Evolutionary conservation across 2,329 filamentous ascomycete species (phyloP).

Genomic region (Colletotrichum lindemuthianum): DNA sequence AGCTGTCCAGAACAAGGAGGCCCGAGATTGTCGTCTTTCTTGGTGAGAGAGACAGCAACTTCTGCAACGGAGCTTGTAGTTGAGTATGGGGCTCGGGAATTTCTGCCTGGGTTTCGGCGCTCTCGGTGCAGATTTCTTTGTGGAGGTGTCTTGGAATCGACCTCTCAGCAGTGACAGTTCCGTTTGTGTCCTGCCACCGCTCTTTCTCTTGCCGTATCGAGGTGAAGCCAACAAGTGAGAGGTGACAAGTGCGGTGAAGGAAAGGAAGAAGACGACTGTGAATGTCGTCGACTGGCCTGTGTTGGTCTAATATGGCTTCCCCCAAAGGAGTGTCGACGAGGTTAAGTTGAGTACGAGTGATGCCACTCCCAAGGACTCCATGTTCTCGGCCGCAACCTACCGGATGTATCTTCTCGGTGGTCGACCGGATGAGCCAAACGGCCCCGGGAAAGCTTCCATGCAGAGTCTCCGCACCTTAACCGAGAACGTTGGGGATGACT

Average conservation of each 20-base stretch:
- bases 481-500: constrained; percentile 7
- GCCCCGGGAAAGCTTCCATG: constrained; percentile 36
- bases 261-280: constrained; percentile 18
- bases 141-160: constrained; percentile 61
- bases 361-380: constrained; percentile 2
- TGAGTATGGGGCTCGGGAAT: constrained; percentile 27
- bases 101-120: constrained; percentile 40
- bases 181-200: constrained; percentile 62
- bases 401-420: constrained; percentile 35
- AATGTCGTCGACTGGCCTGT: constrained; percentile 18
- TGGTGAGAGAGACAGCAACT: constrained; percentile 19
- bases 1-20: constrained; percentile 42
- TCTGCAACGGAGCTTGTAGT: constrained; percentile 28
- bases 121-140: constrained; percentile 60
- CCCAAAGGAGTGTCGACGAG: constrained; percentile 2
- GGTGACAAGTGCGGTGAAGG: constrained; percentile 44
- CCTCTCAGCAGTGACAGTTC: constrained; percentile 51
- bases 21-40: constrained; percentile 48
- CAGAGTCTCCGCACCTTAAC: constrained; percentile 26
- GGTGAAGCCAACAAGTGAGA: constrained; percentile 52
- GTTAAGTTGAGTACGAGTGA: constrained; percentile 5
- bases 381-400: constrained; percentile 20
- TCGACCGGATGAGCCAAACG: constrained; percentile 39
- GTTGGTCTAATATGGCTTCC: constrained; percentile 22
- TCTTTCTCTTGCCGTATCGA: constrained; percentile 54